Base-by-base conservation (phyloP, 257 asterid genomes). In the Nicotiana tabacum region DNA sequence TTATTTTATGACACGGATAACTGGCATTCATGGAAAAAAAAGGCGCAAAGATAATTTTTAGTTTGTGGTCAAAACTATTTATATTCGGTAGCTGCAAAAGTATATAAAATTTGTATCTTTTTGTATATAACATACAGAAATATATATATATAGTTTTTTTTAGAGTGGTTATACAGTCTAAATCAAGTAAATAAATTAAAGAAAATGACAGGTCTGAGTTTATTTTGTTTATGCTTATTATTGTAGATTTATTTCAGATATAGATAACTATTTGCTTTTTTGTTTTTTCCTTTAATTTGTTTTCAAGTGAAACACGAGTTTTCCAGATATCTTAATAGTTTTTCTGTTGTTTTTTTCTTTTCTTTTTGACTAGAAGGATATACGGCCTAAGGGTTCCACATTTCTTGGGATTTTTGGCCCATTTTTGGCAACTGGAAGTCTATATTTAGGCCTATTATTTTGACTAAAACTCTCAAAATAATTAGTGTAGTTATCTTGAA, bases 371-470 rank as follows among this genome's bases (percentile, higher is more conserved):
- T 60, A 60, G 66, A 60, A 60, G 57, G 57, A 51, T 0, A 24
- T 21, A 62, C 33, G 17, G 35, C 33, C 17, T 24, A 70, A 11
- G 53, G 8, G 11, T 68, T n/a, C 57, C 78, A n/a, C n/a, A 70
- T 70, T 70, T 70, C 78, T 70, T n/a, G 78, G 78, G 78, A 70
- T 70, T 70, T n/a, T 39, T 39, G 2, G 57, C 58, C 58, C 4
- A 1, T 9, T 70, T 39, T 10, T 10, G 1, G 30, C n/a, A 70
- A 12, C 16, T 39, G 78, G 0, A 43, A 43, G 3, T 62, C 35
- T 8, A 33, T 67, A 57, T 57, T 4, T 9, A 62, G 17, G 67
- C 16, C 15, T 24, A 24, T 9, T 62, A 62, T 62, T 62, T 61
- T 61, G 67, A 24, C 16, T 21, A 9, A 61, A 61, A 21, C 32